Evolutionary conservation across 306 rosid species (phyloP), one percentile per base, ranked within the genome.

Genomic region (Cicer arietinum): DNA sequence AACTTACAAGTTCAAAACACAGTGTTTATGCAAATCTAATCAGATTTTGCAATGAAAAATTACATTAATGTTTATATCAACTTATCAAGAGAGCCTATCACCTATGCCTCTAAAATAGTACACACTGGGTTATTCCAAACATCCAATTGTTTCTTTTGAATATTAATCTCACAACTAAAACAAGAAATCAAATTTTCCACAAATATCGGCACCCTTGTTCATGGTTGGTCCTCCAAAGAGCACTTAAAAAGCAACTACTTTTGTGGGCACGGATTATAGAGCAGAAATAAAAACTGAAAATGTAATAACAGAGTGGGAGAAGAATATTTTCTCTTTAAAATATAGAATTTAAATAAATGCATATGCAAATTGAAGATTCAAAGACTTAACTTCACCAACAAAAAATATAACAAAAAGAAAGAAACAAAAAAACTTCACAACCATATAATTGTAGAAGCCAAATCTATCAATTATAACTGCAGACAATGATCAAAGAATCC

Each of bases 1-100:
- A 86, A 25, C 47, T 80, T 65, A 65, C 56, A 25, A 71, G 47
- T 71, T 83, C 76, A 66, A 80, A 78, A 68, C 73, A 68, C 2
- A 41, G 18, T 43, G 79, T 17, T 57, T 47, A 65, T 4, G 22
- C 65, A 57, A 74, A 69, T 78, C 41, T 64, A 64, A 45, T 54
- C 60, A 25, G 57, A 57, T 64, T 30, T 41, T 16, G 44, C 14
- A 62, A 57, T 11, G 14, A 53, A 35, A 52, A 39, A n/a, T 67
- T 67, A 54, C 42, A 70, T 22, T 11, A 56, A 56, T 56, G 22
- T 20, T 56, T 9, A 56, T 56, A 20, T 9, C 62, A 56, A 20
- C 5, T 9, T 56, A 20, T 4, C 62, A 56, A 20, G 62, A 56
- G 37, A 14, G 22, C 17, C 8, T 50, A 13, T 51, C 20, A 6